These are phyloP conservation scores for Corymbia calophylla DNA, from an alignment of 441 rosid species.

Conservation along the genomic window DNA sequence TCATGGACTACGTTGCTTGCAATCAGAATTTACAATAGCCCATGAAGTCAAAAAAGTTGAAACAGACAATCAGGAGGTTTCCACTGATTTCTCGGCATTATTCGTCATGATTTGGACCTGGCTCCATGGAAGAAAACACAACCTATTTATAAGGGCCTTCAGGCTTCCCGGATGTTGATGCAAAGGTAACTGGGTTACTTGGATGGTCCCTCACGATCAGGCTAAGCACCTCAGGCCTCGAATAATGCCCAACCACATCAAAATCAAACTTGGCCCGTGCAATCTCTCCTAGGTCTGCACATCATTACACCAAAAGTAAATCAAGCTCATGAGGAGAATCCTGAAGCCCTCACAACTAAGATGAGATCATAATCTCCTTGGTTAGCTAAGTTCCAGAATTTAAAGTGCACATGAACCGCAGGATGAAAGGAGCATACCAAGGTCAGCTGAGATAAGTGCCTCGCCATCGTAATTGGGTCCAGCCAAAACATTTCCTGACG, in stretches of 20 bases:
- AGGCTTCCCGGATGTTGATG: slow-evolving; percentile 28
- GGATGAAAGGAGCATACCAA: slow-evolving; percentile 36
- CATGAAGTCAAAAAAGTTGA: neutral
- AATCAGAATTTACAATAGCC: neutral
- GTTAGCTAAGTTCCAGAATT: neutral
- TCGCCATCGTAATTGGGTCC: slow-evolving; percentile 90
- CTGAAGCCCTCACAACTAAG: neutral
- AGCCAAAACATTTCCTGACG: slow-evolving; percentile 70
- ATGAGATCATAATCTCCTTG: neutral
- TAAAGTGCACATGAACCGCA: neutral
- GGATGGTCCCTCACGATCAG: slow-evolving; percentile 79
- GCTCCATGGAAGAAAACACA: neutral
- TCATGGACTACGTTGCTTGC: neutral
- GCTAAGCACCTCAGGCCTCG: slow-evolving; percentile 91
- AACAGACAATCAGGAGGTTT: neutral
- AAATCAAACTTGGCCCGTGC: slow-evolving; percentile 80
- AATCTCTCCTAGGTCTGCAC: slow-evolving; percentile 86
- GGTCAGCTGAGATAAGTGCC: slow-evolving; percentile 73
- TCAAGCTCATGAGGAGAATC: neutral
- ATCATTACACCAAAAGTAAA: neutral
- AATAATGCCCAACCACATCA: slow-evolving; percentile 89
- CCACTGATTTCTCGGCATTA: neutral
- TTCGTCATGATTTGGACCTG: neutral
- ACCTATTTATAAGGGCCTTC: slow-evolving; percentile 23
- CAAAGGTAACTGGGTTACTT: slow-evolving; percentile 52